Evolutionary conservation across 2,329 filamentous ascomycete species (phyloP), one percentile per base, ranked within the genome.

Genomic region (Colletotrichum simmondsii): DNA sequence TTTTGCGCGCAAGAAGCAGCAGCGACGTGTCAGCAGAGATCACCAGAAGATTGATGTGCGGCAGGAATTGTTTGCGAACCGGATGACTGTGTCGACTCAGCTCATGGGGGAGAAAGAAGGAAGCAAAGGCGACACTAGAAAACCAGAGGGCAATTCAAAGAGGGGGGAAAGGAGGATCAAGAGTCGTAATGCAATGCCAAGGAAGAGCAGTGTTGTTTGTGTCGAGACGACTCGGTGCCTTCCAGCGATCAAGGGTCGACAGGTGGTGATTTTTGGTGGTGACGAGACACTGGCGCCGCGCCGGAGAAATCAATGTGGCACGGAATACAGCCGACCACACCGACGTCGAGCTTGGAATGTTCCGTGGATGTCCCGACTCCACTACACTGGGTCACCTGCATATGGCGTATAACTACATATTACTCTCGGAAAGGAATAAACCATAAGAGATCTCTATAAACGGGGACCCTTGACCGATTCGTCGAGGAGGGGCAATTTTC

Each of bases 41-140:
- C 68, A 74, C 56, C 54, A 58, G 62, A 72, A 28, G 60, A 61
- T 58, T 64, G 62, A 64, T 56, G 56, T 59, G 65, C 63, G 46
- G 72, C 74, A 75, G 74, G 69, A 75, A 73, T 73, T 72, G 69
- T 70, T 72, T 71, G 74, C 74, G 72, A 75, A 75, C 74, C 74
- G 72, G 74, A 75, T 74, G 68, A 73, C 72, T 73, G 65, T 73
- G 74, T 72, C 72, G 72, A 70, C 69, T 74, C 72, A 74, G 72
- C 68, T 72, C 74, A 75, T 75, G 53, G 66, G 66, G 63, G 71
- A 24, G 32, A 67, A 63, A 65, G 32, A 35, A 22, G 61, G 35
- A 57, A 68, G 54, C 32, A 61, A 64, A 64, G 46, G 57, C 64
- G 52, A 65, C 60, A 58, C 60, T 37, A 64, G 62, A 30, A 52